phyloP scores from a whole-genome alignment of 352 stramenopile species.

The Phytophthora cactorum region DNA sequence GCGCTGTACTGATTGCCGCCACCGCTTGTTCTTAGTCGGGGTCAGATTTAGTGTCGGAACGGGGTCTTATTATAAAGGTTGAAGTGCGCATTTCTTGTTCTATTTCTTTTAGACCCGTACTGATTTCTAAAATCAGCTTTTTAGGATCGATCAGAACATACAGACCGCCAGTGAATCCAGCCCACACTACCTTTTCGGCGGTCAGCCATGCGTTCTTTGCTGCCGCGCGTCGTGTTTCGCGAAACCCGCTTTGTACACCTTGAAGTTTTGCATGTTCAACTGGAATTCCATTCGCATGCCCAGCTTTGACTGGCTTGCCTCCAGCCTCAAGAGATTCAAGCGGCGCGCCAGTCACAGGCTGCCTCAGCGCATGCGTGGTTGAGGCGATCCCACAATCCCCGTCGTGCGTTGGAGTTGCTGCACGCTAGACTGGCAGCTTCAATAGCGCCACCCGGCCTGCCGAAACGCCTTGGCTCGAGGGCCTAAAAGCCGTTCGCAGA shows the following conservation, averaged over 20 bases:
- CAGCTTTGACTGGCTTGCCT: not conserved
- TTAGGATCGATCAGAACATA: slow-evolving; percentile 3
- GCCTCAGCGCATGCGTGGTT: slow-evolving; percentile 31
- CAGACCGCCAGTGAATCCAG: not conserved
- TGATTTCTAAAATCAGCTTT: slow-evolving; percentile 6
- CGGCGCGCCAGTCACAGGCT: slow-evolving; percentile 22
- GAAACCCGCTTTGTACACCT: slow-evolving; percentile 21
- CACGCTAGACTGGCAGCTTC: not conserved
- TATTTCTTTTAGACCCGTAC: slow-evolving; percentile 1
- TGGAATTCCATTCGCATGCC: slow-evolving; percentile 11
- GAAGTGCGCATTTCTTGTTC: too few species aligned
- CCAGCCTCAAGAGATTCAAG: slow-evolving; percentile 9
- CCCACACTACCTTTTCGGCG: slow-evolving; percentile 14
- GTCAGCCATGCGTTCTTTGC: slow-evolving; percentile 13
- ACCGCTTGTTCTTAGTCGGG: too few species aligned
- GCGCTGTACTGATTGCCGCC: not conserved
- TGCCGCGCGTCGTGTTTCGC: slow-evolving; percentile 8
- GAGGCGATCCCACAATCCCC: slow-evolving; percentile 14
- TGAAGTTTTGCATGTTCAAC: slow-evolving; percentile 35
- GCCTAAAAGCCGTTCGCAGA: not conserved
- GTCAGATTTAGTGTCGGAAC: not conserved
- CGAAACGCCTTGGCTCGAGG: not conserved
- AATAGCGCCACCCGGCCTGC: not conserved
- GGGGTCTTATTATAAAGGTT: slow-evolving; percentile 13
- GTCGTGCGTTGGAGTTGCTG: slow-evolving; percentile 21